Conservation (phyloP, 2,329 filamentous ascomycete species). For the Monosporascus ibericus region DNA sequence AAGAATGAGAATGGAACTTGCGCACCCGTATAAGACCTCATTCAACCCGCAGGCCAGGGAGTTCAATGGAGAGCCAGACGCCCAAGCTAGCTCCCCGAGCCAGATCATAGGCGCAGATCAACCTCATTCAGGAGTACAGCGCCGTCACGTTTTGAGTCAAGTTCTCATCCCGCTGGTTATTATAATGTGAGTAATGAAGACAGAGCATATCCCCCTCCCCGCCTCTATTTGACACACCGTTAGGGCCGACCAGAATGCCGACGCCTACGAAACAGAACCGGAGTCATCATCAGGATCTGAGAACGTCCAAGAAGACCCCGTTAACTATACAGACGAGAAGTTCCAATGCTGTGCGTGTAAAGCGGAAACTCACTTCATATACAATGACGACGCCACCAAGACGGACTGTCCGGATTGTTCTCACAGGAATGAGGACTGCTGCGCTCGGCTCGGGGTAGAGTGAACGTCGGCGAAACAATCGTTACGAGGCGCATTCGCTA, state of each 20-base stretch:
- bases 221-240: background rate
- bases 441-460: background rate
- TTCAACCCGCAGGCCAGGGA: background rate
- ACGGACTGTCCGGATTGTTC: background rate
- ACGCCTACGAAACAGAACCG: background rate
- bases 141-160: background rate
- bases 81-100: background rate
- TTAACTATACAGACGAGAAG: background rate
- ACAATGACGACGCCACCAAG: background rate
- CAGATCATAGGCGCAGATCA: background rate
- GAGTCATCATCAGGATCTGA: background rate
- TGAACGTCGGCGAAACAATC: background rate
- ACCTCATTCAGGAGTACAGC: background rate
- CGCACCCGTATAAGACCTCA: background rate
- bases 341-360: background rate
- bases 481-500: no score
- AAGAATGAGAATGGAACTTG: background rate
- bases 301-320: no score
- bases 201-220: background rate
- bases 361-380: background rate
- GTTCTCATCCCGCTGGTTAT: background rate
- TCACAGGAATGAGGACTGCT: background rate
- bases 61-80: background rate
- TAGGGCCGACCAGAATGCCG: background rate
- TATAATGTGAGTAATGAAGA: background rate